Evolutionary conservation across 768 basidiomycete genomes (phyloP).

Genomic region (Pisolithus tinctorius): DNA sequence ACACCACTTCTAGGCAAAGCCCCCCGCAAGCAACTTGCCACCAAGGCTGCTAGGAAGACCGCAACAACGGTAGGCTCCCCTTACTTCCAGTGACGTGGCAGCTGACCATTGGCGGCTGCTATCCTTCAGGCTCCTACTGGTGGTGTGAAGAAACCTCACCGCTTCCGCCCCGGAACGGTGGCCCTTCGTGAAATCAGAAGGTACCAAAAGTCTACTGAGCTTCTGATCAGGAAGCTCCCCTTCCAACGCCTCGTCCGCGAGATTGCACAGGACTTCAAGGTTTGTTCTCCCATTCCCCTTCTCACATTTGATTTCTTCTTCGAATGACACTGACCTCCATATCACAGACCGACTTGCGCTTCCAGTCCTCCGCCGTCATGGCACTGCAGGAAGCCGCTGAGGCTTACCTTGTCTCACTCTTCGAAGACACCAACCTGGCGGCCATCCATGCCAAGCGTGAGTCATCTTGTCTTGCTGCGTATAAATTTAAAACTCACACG

Average conservation of each 20-base stretch:
- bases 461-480: slow-evolving; percentile 9
- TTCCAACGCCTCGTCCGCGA: slow-evolving; percentile 98
- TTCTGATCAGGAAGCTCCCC: slow-evolving; percentile 98
- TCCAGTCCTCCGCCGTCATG: slow-evolving; percentile 94
- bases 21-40: slow-evolving; percentile 90
- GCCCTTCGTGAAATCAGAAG: slow-evolving; percentile 97
- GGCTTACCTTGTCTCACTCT: slow-evolving; percentile 81
- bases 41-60: slow-evolving; percentile 92
- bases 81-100: slow-evolving; percentile 2
- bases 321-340: background rate
- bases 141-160: slow-evolving; percentile 99
- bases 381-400: slow-evolving; percentile 92
- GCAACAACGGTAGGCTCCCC: slow-evolving; percentile 51
- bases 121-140: slow-evolving; percentile 63
- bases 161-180: slow-evolving; percentile 96
- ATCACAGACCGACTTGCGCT: slow-evolving; percentile 76
- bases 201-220: slow-evolving; percentile 98
- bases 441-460: slow-evolving; percentile 83
- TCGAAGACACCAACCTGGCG: slow-evolving; percentile 88
- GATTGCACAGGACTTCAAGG: slow-evolving; percentile 97
- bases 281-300: slow-evolving; percentile 21
- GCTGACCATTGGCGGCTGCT: slow-evolving; percentile 2
- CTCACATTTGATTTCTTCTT: background rate
- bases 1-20: slow-evolving; percentile 58
- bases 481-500: slow-evolving; percentile 3